A percentile compares a stretch with the other conserved stretches of the same genome.
phyloP scores from a whole-genome alignment of 1,284 basidiomycete genomes.

The Microbotryum scabiosae region DNA sequence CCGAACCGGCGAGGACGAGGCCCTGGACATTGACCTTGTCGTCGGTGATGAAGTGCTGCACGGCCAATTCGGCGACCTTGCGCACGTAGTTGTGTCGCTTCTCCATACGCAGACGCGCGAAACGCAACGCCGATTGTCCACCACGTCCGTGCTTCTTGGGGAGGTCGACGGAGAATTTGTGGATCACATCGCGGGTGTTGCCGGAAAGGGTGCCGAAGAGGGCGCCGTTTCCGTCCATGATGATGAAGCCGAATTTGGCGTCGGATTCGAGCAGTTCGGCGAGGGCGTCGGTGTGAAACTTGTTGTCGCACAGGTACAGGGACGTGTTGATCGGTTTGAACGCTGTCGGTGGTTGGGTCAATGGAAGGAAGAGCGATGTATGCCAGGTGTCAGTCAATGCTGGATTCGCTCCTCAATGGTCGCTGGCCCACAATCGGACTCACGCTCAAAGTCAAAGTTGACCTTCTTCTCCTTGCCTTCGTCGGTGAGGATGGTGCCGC shows the following conservation, averaged over 20 bases:
- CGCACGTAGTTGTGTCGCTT: conserved; percentile 99
- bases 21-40: conserved; percentile 99
- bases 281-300: conserved; percentile 97
- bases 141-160: conserved; percentile 98
- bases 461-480: conserved; percentile 97
- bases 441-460: conserved; percentile 76
- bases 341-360: background rate
- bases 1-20: conserved; percentile 92
- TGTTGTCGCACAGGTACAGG: conserved; percentile 98
- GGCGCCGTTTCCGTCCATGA: conserved; percentile 97
- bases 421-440: too few relatives aligned
- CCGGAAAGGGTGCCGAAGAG: conserved; percentile 94
- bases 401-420: too few relatives aligned
- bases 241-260: conserved; percentile 96
- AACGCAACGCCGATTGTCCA: conserved; percentile 99
- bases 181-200: conserved; percentile 92
- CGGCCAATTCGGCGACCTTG: conserved; percentile 93
- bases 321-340: conserved; percentile 93
- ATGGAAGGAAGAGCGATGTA: background rate
- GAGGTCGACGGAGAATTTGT: conserved; percentile 97
- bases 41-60: conserved; percentile 95
- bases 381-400: too few relatives aligned
- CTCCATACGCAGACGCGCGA: conserved; percentile 98
- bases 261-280: conserved; percentile 96
- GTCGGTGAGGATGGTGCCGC: conserved; percentile 91